Evolutionary conservation across 331 rosid species (phyloP).

Genomic region (Acacia pycnantha): DNA sequence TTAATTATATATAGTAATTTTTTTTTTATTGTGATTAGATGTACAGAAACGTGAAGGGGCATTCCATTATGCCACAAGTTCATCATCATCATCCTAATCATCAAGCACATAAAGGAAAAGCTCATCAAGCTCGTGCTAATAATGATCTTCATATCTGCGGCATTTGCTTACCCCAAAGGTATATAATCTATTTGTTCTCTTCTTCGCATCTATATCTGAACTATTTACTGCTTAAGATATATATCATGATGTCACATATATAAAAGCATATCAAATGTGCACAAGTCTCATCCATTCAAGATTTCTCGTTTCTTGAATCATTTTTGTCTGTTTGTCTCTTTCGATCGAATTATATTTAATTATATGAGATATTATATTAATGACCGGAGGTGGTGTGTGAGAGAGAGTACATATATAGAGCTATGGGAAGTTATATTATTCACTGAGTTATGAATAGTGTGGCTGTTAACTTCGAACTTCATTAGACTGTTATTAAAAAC

Average conservation of each 20-base stretch:
- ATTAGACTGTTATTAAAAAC: neutral
- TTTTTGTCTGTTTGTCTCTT: neutral
- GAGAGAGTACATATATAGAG: no score
- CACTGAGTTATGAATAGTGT: neutral
- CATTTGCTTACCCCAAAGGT: constrained; percentile 32
- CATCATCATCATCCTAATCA: constrained; percentile 2
- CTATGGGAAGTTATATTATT: no score
- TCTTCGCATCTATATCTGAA: neutral
- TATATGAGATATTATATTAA: no score
- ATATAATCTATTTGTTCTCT: neutral
- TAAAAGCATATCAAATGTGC: neutral
- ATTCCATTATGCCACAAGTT: neutral
- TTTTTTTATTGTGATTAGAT: constrained; percentile 29
- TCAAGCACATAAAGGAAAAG: constrained; percentile 24
- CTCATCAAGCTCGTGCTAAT: constrained; percentile 4
- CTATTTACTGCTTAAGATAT: neutral
- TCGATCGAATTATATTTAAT: neutral
- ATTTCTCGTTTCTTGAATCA: neutral
- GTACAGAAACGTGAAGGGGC: constrained; percentile 36
- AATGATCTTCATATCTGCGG: constrained; percentile 13
- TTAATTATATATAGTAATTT: neutral
- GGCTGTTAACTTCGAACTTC: neutral
- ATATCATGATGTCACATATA: neutral
- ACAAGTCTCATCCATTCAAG: neutral
- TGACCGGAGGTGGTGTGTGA: no score